These are phyloP conservation scores for Auricularia cornea DNA, from an alignment of 768 basidiomycete species.

Conservation along the genomic window DNA sequence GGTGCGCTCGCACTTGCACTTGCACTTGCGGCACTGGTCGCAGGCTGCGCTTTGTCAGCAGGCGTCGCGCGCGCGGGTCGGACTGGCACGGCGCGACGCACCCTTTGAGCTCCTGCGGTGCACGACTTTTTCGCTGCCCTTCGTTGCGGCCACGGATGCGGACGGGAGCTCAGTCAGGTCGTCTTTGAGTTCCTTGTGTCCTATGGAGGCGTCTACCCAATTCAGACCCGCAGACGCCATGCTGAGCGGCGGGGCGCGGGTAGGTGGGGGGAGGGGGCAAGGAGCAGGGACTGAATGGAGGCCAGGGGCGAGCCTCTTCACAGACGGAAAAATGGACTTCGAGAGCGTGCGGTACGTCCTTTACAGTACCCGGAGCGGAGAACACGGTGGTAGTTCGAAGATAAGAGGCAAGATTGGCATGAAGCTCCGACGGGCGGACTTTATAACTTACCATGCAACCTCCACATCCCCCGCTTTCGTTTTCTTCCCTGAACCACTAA, in stretches of 20 bases:
- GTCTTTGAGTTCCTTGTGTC: constrained; percentile 1
- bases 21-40: constrained; percentile 84
- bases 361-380: too few relatives aligned
- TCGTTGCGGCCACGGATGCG: neutral
- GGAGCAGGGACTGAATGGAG: neutral
- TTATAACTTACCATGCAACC: too few relatives aligned
- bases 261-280: neutral
- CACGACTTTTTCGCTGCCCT: constrained; percentile 4
- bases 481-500: too few relatives aligned
- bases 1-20: constrained; percentile 68
- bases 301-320: too few relatives aligned
- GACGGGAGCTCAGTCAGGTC: neutral
- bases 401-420: too few relatives aligned
- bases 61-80: neutral
- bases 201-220: neutral
- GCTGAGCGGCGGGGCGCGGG: neutral
- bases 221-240: neutral
- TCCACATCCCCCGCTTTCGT: too few relatives aligned
- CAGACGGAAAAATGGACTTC: too few relatives aligned
- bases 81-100: neutral
- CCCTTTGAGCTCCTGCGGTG: constrained; percentile 9
- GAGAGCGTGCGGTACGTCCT: too few relatives aligned
- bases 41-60: constrained; percentile 39
- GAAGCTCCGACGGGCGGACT: too few relatives aligned
- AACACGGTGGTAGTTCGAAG: too few relatives aligned